These are phyloP conservation scores for Lepiota brunneoincarnata DNA, from an alignment of 768 basidiomycete genomes.

Conservation along the genomic window DNA sequence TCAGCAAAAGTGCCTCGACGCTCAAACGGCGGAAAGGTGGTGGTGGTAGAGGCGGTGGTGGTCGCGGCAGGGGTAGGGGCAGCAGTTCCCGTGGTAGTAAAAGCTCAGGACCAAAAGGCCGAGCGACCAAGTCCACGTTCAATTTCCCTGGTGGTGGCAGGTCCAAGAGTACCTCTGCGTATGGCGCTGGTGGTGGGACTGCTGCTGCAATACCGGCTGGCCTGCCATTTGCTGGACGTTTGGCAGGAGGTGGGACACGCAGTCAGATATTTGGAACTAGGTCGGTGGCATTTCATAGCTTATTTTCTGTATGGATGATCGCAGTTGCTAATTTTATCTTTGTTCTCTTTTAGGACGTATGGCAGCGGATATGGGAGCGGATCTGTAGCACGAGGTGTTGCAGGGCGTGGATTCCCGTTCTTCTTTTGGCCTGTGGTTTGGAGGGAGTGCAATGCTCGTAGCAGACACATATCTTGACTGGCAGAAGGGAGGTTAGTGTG, in stretches of 20 bases:
- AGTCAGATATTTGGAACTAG: constrained; percentile 37
- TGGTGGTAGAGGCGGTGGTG: constrained; percentile 5
- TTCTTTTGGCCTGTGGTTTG: constrained; percentile 61
- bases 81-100: not conserved
- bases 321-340: constrained; percentile 3
- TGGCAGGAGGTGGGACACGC: constrained; percentile 47
- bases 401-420: constrained; percentile 52
- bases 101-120: not conserved
- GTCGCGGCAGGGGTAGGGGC: not conserved
- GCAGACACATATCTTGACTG: not conserved
- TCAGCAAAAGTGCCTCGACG: not conserved
- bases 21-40: constrained; percentile 13
- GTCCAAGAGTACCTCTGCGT: constrained; percentile 3
- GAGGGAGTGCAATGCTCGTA: constrained; percentile 17
- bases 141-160: not conserved
- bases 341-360: constrained; percentile 34
- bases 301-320: not conserved
- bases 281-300: constrained; percentile 24
- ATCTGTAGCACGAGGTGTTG: constrained; percentile 35
- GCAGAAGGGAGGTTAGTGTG: not conserved
- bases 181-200: constrained; percentile 20
- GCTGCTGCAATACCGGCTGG: constrained; percentile 35
- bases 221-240: constrained; percentile 40
- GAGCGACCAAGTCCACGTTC: not conserved
- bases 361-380: constrained; percentile 56